phyloP scores from a whole-genome alignment of 345 rosid genomes.

The Dovyalis caffra region DNA sequence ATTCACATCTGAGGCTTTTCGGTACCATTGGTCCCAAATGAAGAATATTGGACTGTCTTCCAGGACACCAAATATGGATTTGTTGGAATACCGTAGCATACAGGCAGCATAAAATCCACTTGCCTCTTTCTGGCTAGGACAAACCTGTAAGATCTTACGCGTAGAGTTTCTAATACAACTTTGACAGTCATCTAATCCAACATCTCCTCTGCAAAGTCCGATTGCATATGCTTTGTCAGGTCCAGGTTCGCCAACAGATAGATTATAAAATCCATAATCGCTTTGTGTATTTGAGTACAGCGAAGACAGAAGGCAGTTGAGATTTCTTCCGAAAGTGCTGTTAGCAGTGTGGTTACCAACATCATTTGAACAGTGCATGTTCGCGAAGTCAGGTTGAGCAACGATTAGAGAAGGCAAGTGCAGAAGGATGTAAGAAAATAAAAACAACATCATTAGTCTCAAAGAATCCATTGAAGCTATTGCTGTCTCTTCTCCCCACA shows the following conservation, averaged over 20 bases:
- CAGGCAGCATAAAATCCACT: background rate
- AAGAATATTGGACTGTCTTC: accelerated
- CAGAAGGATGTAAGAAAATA: background rate
- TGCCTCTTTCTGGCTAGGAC: conserved; percentile 26
- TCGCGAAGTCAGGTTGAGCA: conserved; percentile 6
- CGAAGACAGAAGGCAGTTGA: conserved; percentile 12
- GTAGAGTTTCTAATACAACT: background rate
- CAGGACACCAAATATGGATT: background rate
- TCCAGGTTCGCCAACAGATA: conserved; percentile 4
- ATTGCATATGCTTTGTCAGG: conserved; percentile 16
- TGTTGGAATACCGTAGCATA: conserved; percentile 17
- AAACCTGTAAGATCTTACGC: background rate
- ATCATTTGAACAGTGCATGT: background rate
- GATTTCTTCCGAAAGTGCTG: conserved; percentile 17
- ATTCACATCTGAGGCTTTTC: background rate
- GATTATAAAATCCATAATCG: conserved; percentile 17
- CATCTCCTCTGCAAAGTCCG: conserved; percentile 27
- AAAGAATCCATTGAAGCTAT: background rate
- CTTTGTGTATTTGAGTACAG: background rate
- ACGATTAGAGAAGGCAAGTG: background rate
- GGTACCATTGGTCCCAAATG: accelerated
- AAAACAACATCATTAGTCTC: background rate
- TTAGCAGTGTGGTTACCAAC: conserved; percentile 16
- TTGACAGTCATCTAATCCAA: background rate
- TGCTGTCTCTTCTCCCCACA: background rate